Evolutionary conservation across 176 grass and related monocot species (phyloP).

Genomic region (Poa pratensis): DNA sequence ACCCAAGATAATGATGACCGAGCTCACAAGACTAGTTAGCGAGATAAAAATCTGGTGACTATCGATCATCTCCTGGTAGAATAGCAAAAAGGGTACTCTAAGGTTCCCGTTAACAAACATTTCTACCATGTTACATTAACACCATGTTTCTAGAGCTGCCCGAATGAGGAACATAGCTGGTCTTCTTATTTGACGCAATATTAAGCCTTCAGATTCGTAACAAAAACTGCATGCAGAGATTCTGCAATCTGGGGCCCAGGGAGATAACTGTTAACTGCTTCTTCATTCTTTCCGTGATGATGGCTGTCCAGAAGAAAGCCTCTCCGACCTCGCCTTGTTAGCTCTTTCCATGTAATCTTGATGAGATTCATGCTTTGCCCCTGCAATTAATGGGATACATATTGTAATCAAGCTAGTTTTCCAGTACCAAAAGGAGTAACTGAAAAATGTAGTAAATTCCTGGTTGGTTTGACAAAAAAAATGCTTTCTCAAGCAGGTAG

Average conservation of each 20-base stretch:
- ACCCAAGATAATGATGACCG: not conserved
- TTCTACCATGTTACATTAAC: not conserved
- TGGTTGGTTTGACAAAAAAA: not conserved
- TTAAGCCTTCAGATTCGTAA: conserved; percentile 4
- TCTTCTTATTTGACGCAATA: not conserved
- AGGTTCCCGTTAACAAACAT: not conserved
- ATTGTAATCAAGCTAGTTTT: conserved; percentile 3
- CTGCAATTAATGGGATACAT: conserved; percentile 41
- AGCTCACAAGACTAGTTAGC: no score
- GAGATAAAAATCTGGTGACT: not conserved
- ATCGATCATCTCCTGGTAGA: conserved; percentile 17
- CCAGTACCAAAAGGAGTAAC: conserved; percentile 4
- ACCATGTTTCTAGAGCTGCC: not conserved
- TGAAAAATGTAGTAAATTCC: not conserved
- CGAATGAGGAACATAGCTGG: not conserved
- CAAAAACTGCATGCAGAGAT: not conserved
- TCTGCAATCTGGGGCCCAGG: not conserved
- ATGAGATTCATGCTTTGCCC: conserved; percentile 86
- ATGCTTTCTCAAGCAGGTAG: not conserved
- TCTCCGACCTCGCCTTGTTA: conserved; percentile 79
- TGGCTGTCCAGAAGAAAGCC: conserved; percentile 80
- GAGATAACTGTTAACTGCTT: conserved; percentile 13
- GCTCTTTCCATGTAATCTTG: conserved; percentile 95
- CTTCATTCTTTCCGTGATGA: conserved; percentile 60
- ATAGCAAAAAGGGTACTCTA: not conserved